phyloP scores from a whole-genome alignment of 2,329 filamentous ascomycete genomes.

The Chaetomium strumarium region DNA sequence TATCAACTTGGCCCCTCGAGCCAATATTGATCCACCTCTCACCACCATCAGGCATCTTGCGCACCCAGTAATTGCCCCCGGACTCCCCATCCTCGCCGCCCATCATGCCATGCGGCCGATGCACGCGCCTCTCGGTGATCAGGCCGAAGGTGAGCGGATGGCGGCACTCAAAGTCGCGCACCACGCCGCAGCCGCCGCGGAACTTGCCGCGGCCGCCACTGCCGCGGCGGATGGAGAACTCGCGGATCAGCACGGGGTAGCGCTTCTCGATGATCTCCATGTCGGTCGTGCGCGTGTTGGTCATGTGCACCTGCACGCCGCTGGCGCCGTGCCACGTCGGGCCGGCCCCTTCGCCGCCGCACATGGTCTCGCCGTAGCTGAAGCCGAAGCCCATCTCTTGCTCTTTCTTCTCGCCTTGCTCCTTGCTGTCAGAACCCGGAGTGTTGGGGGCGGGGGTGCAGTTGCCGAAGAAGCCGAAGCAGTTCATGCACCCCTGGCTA shows the following conservation, averaged over 20 bases:
- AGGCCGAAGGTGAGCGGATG: conserved; percentile 74
- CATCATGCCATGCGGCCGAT: conserved; percentile 73
- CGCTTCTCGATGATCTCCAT: conserved; percentile 71
- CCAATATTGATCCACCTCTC: conserved; percentile 65
- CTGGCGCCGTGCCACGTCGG: conserved; percentile 66
- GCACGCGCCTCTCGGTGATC: conserved; percentile 68
- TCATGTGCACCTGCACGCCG: conserved; percentile 81
- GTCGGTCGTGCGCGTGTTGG: conserved; percentile 79
- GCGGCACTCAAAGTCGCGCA: conserved; percentile 76
- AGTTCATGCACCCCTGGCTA: conserved; percentile 75
- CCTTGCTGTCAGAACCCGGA: too few species aligned
- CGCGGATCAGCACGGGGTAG: conserved; percentile 66
- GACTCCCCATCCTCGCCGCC: conserved; percentile 74
- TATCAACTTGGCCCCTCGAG: conserved; percentile 72
- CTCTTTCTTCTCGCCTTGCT: too few species aligned
- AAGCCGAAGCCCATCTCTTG: conserved; percentile 63
- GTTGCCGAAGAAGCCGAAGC: conserved; percentile 75
- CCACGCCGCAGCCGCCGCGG: conserved; percentile 67
- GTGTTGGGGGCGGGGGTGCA: conserved; percentile 35
- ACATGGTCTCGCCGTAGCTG: conserved; percentile 83
- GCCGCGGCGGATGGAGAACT: conserved; percentile 59
- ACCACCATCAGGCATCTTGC: conserved; percentile 57
- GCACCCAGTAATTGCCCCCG: conserved; percentile 83
- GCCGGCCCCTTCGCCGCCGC: conserved; percentile 69
- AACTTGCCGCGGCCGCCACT: conserved; percentile 62